Base-by-base conservation (phyloP, 106 monocot genomes). In the Dioscorea dumetorum region DNA sequence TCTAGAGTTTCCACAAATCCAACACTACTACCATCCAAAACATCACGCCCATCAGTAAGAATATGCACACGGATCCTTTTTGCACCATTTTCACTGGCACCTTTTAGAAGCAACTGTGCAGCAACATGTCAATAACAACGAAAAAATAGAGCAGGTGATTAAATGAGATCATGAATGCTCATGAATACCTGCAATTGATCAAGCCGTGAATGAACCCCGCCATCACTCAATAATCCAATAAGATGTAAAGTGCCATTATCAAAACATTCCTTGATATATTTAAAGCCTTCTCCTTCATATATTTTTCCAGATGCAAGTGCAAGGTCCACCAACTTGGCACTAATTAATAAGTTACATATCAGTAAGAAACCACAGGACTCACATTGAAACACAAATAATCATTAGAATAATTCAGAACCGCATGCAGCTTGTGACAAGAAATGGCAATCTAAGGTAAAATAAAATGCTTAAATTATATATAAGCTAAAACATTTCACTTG, bases 21-120 rank as follows among this genome's bases (percentile, higher is more conserved):
- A 52, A 97, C 75, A 77, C 92, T 92, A 14, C 80, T 62, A 14
- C 97, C 97, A 80, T 97, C 97, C 70, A 97, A 63, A 64, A 97
- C 97, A 83, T 97, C 97, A 69, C 97, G 89, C 12, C 97, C 97
- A 83, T 97, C 97, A 59, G 97, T 97, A 50, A 97, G 86, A 50
- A 92, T 72, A 71, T 97, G 97, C 41, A 97, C 84, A 49, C 97
- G 81, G 49, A 97, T 92, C 77, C 82, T 92, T 84, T 87, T 97
- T 15, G 97, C 97, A 68, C 97, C 92, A 70, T 33, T 67, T 58
- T 97, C 92, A 68, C 82, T 85, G 15, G 89, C 88, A 71, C 97
- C 97, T 84, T 85, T 92, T 12, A 97, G 76, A 48, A 97, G 75
- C 70, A 92, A 81, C 95, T 97, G 72, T 64, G 85, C 31, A 51